A percentile compares a stretch with the other conserved stretches of the same genome.
phyloP scores from a whole-genome alignment of 805 yeast genomes.

The Kodamaea laetipori region DNA sequence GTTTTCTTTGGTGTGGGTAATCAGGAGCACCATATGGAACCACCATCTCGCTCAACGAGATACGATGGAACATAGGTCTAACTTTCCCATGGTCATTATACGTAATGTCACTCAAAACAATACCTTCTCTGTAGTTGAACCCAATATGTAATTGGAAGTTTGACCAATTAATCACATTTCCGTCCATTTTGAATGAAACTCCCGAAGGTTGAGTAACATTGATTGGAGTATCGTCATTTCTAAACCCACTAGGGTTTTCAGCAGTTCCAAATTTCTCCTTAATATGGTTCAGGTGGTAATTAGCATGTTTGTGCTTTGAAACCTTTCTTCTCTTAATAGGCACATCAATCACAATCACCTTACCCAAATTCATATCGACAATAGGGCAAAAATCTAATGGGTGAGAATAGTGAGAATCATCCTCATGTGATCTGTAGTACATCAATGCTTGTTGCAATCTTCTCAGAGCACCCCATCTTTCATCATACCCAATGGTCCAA shows the following conservation, averaged over 20 bases:
- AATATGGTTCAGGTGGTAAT: slow-evolving; percentile 67
- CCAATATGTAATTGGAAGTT: slow-evolving; percentile 79
- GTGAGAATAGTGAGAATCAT: slow-evolving; percentile 73
- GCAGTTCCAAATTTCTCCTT: slow-evolving; percentile 57
- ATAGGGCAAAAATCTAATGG: slow-evolving; percentile 84
- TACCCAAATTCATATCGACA: slow-evolving; percentile 68
- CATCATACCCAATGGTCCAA: slow-evolving; percentile 72
- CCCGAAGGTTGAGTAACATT: slow-evolving; percentile 80
- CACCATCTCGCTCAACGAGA: slow-evolving; percentile 79
- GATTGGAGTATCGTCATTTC: slow-evolving; percentile 66
- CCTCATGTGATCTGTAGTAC: slow-evolving; percentile 74
- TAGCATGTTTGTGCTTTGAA: slow-evolving; percentile 66
- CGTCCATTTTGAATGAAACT: slow-evolving; percentile 72
- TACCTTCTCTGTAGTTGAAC: slow-evolving; percentile 84
- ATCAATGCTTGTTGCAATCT: slow-evolving; percentile 80
- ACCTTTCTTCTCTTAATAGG: slow-evolving; percentile 75
- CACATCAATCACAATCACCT: slow-evolving; percentile 73
- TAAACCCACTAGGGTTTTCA: slow-evolving; percentile 50
- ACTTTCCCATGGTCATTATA: slow-evolving; percentile 76
- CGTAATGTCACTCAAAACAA: slow-evolving; percentile 70
- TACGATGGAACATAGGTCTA: slow-evolving; percentile 75
- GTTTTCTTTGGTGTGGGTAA: slow-evolving; percentile 81
- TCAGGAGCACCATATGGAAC: slow-evolving; percentile 83
- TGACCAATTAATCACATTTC: slow-evolving; percentile 73
- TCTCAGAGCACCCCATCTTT: slow-evolving; percentile 74